These are phyloP conservation scores for Panaeolus papilionaceus DNA, from an alignment of 768 basidiomycete genomes.

Conservation along the genomic window DNA sequence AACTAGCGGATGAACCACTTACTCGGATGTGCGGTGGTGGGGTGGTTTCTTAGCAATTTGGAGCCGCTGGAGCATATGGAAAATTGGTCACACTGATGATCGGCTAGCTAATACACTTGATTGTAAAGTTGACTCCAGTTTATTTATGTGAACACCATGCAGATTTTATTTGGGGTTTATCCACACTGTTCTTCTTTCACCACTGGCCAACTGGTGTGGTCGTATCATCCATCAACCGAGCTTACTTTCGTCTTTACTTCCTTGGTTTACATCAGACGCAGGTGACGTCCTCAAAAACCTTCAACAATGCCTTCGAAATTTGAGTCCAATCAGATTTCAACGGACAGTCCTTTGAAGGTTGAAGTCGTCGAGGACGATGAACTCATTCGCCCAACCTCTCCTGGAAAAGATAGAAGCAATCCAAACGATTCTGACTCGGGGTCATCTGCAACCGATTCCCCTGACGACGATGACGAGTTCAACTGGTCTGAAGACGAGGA, in stretches of 20 bases:
- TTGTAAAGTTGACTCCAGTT: constrained; percentile 10
- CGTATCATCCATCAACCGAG: neutral
- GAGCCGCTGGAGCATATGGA: neutral
- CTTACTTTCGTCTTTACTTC: neutral
- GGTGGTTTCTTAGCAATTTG: neutral
- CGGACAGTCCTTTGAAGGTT: constrained; percentile 12
- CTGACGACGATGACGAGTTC: constrained; percentile 63
- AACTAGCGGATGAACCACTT: neutral
- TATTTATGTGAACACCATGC: constrained; percentile 2
- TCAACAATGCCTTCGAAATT: neutral
- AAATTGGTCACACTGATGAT: neutral
- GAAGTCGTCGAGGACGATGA: constrained; percentile 20
- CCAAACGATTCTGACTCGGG: constrained; percentile 42
- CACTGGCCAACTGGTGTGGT: neutral
- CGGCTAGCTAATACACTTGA: neutral
- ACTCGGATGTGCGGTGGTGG: neutral
- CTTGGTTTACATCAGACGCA: constrained; percentile 22
- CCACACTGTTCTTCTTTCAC: neutral
- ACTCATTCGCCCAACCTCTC: constrained; percentile 27
- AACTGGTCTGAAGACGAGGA: constrained; percentile 76
- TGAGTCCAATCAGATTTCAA: neutral
- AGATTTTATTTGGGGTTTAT: neutral
- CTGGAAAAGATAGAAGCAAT: constrained; percentile 19
- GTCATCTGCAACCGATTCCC: constrained; percentile 61
- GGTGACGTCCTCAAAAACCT: constrained; percentile 18